Evolutionary conservation across 768 basidiomycete species (phyloP).

Genomic region (Mycena galericulata): DNA sequence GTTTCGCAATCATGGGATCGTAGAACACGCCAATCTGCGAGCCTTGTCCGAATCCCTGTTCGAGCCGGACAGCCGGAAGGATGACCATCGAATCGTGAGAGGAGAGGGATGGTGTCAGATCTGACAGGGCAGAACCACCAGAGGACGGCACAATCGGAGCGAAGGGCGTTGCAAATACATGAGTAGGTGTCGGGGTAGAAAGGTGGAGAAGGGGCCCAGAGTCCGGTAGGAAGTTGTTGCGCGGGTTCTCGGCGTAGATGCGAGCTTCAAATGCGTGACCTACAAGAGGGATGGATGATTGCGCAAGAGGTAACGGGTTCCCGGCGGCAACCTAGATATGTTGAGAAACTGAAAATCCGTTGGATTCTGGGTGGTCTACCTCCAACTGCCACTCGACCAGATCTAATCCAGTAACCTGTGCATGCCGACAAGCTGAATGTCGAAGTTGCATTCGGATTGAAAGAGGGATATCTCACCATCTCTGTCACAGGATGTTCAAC

Average conservation of each 20-base stretch:
- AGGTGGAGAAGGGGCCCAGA: conserved; percentile 86
- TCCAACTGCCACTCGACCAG: conserved; percentile 97
- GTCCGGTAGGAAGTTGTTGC: conserved; percentile 93
- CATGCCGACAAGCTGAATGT: not conserved
- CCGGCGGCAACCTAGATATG: conserved; percentile 81
- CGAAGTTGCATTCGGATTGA: not conserved
- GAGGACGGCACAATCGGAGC: conserved; percentile 39
- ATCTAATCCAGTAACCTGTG: conserved; percentile 83
- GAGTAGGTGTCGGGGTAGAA: conserved; percentile 81
- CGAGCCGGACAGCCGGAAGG: conserved; percentile 81
- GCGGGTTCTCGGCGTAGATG: conserved; percentile 95
- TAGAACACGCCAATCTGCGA: conserved; percentile 90
- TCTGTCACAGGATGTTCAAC: conserved; percentile 95
- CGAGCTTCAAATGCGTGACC: conserved; percentile 96
- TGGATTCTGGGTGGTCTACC: conserved; percentile 48
- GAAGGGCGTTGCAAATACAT: conserved; percentile 69
- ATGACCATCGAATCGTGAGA: conserved; percentile 48
- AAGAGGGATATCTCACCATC: conserved; percentile 57
- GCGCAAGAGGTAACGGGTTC: conserved; percentile 83
- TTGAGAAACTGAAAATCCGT: not conserved
- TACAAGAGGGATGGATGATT: conserved; percentile 84
- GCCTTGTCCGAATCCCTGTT: conserved; percentile 88
- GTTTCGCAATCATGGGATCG: conserved; percentile 93
- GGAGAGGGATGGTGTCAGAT: conserved; percentile 47
- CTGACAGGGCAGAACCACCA: conserved; percentile 38